Conservation (phyloP, 305 asterid species). For the Fraxinus xanthoxyloides region DNA sequence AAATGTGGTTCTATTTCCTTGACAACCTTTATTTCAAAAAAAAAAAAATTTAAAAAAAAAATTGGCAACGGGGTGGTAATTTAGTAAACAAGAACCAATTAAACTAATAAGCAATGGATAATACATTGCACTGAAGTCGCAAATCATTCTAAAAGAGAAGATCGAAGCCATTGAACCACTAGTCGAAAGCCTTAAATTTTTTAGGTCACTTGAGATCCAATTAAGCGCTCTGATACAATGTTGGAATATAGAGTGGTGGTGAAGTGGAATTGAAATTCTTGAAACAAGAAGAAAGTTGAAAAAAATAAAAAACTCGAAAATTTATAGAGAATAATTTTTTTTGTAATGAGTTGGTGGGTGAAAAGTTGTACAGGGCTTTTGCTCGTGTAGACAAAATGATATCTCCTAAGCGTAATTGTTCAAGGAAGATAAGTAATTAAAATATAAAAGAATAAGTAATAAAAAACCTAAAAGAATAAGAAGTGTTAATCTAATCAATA, state of each 20-base stretch:
- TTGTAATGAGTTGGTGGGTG: neutral
- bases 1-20: neutral
- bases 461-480: neutral
- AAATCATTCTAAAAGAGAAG: neutral
- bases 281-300: neutral
- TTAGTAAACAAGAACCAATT: neutral
- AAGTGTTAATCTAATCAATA: neutral
- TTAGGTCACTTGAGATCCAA: neutral
- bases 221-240: neutral
- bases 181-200: neutral
- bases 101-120: neutral
- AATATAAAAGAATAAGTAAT: neutral
- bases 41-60: too few species aligned
- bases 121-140: neutral
- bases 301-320: neutral
- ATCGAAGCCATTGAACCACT: neutral
- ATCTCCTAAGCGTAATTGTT: neutral
- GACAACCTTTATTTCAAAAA: neutral
- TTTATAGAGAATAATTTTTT: neutral
- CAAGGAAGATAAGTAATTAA: neutral
- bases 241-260: neutral
- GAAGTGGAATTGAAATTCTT: neutral
- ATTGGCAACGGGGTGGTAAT: neutral
- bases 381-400: neutral
- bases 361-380: neutral